These are phyloP conservation scores for Heterobasidion occidentale DNA, from an alignment of 1,284 basidiomycete species.

Conservation along the genomic window DNA sequence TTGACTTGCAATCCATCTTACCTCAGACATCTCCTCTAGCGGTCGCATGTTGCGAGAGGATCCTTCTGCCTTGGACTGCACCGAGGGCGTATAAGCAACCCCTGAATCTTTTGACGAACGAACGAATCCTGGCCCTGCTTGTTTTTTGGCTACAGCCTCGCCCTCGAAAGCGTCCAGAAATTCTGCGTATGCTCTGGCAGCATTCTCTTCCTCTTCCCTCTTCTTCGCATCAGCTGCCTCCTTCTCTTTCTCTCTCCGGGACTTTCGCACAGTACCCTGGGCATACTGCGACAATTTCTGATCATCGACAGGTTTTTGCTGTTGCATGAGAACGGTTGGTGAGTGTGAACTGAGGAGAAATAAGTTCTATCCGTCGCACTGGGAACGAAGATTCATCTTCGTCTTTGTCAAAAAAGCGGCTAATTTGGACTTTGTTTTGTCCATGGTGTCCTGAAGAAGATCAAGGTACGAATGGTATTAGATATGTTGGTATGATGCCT, in stretches of 20 bases:
- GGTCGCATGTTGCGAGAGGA: conserved; percentile 20
- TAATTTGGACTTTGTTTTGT: conserved; percentile 69
- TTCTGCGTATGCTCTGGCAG: conserved; percentile 76
- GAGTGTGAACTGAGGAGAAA: conserved; percentile 45
- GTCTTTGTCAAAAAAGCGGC: conserved; percentile 76
- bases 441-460: conserved; percentile 37
- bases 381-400: conserved; percentile 76
- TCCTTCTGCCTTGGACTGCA: conserved; percentile 19
- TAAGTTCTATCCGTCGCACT: conserved; percentile 74
- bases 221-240: conserved; percentile 86
- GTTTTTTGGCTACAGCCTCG: conserved; percentile 46
- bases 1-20: conserved; percentile 12
- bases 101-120: conserved; percentile 53
- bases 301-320: conserved; percentile 75
- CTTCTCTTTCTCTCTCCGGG: conserved; percentile 77
- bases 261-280: conserved; percentile 69
- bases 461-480: background rate
- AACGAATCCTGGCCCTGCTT: conserved; percentile 63
- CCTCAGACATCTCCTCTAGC: conserved; percentile 23
- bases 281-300: conserved; percentile 71
- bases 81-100: conserved; percentile 35
- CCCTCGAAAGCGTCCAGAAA: conserved; percentile 84
- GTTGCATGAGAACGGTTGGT: conserved; percentile 39
- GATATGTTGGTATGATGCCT: background rate
- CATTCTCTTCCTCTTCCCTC: conserved; percentile 74